Percentiles rank a stretch among this genome's conserved stretches.
phyloP scores from a whole-genome alignment of 768 basidiomycete genomes.

The Mycena epipterygia region DNA sequence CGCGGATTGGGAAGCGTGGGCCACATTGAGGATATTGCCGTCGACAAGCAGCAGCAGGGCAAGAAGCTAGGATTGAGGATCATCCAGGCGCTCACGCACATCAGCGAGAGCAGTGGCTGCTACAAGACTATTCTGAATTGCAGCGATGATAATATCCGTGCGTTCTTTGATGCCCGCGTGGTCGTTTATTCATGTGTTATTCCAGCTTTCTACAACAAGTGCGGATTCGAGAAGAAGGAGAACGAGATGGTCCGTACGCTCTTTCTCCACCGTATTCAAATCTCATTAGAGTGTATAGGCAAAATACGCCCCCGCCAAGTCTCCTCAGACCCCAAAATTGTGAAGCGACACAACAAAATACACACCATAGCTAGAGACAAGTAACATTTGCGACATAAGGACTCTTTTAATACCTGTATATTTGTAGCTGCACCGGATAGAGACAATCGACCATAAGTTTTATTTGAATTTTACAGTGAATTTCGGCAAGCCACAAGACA shows the following conservation, averaged over 20 bases:
- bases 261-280: background rate
- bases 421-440: background rate
- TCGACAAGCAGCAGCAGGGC: slow-evolving; percentile 89
- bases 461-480: too few species aligned
- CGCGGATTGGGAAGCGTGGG: slow-evolving; percentile 89
- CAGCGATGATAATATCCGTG: slow-evolving; percentile 90
- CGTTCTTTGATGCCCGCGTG: slow-evolving; percentile 50
- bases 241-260: slow-evolving; percentile 84
- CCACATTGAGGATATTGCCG: slow-evolving; percentile 98
- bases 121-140: slow-evolving; percentile 99
- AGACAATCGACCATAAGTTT: background rate
- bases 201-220: slow-evolving; percentile 96
- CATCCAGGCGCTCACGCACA: slow-evolving; percentile 86
- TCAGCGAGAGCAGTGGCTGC: slow-evolving; percentile 84
- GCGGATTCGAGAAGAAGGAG: slow-evolving; percentile 92
- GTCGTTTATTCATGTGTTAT: slow-evolving; percentile 21
- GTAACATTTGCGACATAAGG: slow-evolving; percentile 5
- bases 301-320: slow-evolving; percentile 66
- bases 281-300: slow-evolving; percentile 53
- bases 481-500: too few species aligned
- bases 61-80: slow-evolving; percentile 91
- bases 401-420: slow-evolving; percentile 29
- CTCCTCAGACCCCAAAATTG: slow-evolving; percentile 33
- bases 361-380: slow-evolving; percentile 10
- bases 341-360: slow-evolving; percentile 17